phyloP scores from a whole-genome alignment of 148 eudicot genomes.

The Camellia sinensis region DNA sequence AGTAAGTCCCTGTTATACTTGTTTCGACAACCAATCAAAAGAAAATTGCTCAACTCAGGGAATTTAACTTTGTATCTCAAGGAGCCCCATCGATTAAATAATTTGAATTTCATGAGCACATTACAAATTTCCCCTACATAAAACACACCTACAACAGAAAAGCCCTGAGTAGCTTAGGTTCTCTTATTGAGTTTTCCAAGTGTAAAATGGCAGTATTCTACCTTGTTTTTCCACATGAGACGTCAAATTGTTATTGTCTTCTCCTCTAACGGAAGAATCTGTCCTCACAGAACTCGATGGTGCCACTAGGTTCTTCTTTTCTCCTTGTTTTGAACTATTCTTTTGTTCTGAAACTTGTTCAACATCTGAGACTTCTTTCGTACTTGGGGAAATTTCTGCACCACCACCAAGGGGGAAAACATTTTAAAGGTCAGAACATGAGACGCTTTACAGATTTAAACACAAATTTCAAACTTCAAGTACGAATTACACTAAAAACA shows the following conservation, averaged over 20 bases:
- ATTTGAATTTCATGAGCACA: neutral
- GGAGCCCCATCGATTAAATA: neutral
- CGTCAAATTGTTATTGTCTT: constrained; percentile 18
- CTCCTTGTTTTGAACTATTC: constrained; percentile 8
- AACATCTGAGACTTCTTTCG: neutral
- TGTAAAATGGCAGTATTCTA: constrained; percentile 10
- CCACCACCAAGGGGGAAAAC: neutral
- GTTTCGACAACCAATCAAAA: neutral
- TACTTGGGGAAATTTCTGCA: neutral
- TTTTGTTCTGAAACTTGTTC: constrained; percentile 1
- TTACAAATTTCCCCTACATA: neutral
- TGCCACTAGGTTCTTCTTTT: neutral
- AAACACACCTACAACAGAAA: neutral
- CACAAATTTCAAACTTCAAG: neutral
- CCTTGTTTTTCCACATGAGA: constrained; percentile 21
- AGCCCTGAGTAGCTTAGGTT: neutral
- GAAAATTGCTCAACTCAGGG: neutral
- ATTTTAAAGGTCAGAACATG: neutral
- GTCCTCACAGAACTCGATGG: constrained; percentile 3
- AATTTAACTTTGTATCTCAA: neutral
- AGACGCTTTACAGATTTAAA: neutral
- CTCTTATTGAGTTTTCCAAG: neutral
- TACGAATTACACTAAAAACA: neutral
- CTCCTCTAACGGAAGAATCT: constrained; percentile 9
- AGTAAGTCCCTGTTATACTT: neutral